Evolutionary conservation across 129 eudicot species (phyloP).

Genomic region (Escallonia herrerae): DNA sequence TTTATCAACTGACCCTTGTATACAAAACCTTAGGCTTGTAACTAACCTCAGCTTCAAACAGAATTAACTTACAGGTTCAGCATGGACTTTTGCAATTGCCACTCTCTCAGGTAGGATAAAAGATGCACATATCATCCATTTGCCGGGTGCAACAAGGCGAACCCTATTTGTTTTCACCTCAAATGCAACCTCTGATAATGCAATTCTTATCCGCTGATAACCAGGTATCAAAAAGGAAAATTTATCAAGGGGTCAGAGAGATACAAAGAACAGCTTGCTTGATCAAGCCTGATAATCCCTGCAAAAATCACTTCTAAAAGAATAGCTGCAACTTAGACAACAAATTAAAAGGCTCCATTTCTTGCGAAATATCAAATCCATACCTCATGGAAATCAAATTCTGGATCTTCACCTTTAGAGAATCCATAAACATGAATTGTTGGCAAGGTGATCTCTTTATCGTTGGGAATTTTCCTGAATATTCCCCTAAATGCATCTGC

Average conservation of each 20-base stretch:
- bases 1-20: background rate
- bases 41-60: background rate
- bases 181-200: conserved; percentile 63
- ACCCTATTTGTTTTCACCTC: conserved; percentile 79
- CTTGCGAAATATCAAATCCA: background rate
- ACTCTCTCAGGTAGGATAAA: conserved; percentile 68
- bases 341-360: background rate
- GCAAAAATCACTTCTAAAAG: background rate
- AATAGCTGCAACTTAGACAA: background rate
- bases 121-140: conserved; percentile 98
- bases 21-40: background rate
- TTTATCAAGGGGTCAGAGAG: background rate
- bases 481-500: conserved; percentile 78
- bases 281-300: background rate
- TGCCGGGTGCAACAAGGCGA: conserved; percentile 92
- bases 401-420: conserved; percentile 96
- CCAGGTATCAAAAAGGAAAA: background rate
- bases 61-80: background rate
- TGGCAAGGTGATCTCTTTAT: conserved; percentile 49
- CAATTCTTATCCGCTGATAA: conserved; percentile 72
- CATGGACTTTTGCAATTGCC: conserved; percentile 32
- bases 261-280: background rate
- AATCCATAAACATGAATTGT: conserved; percentile 90
- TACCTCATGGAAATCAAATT: conserved; percentile 91
- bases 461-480: conserved; percentile 26